These are phyloP conservation scores for Eragrostis nindensis DNA, from an alignment of 176 grass and related monocot genomes.

Conservation along the genomic window DNA sequence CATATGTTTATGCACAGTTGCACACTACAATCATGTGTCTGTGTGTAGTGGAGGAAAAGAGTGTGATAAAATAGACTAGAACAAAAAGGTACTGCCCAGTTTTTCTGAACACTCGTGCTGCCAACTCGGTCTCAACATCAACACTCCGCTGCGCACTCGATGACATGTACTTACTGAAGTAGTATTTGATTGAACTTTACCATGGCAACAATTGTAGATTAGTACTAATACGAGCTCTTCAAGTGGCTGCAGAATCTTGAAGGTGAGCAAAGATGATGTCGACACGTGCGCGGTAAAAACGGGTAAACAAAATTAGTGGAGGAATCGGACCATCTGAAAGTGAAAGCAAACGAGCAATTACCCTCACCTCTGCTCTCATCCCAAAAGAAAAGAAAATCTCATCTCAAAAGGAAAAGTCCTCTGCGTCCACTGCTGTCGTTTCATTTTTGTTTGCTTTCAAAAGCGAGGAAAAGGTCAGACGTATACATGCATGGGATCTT, in stretches of 20 bases:
- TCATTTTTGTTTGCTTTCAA: conserved; percentile 60
- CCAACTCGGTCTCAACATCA: conserved; percentile 14
- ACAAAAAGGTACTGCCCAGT: background rate
- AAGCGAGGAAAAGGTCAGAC: conserved; percentile 4
- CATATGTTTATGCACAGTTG: conserved; percentile 14
- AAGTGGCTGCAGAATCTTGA: background rate
- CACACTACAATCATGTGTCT: conserved; percentile 33
- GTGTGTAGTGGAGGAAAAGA: conserved; percentile 35
- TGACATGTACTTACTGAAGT: background rate
- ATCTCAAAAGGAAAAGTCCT: conserved; percentile 34
- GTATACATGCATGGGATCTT: conserved; percentile 47
- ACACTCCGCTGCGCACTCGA: background rate
- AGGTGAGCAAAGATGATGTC: background rate
- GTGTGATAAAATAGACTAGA: background rate
- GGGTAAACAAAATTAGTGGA: conserved; percentile 24
- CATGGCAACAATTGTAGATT: background rate
- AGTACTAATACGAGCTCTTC: background rate
- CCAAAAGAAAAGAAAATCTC: conserved; percentile 36
- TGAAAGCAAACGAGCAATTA: conserved; percentile 18
- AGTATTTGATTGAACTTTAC: background rate
- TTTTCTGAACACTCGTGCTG: conserved; percentile 9
- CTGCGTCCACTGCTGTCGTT: conserved; percentile 40
- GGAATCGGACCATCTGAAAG: conserved; percentile 15
- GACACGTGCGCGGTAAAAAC: conserved; percentile 16
- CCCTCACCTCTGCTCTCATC: background rate